Evolutionary conservation across 2,329 filamentous ascomycete species (phyloP), one percentile per base, ranked within the genome.

Genomic region (Dryadomyces quercus-mongolicae): DNA sequence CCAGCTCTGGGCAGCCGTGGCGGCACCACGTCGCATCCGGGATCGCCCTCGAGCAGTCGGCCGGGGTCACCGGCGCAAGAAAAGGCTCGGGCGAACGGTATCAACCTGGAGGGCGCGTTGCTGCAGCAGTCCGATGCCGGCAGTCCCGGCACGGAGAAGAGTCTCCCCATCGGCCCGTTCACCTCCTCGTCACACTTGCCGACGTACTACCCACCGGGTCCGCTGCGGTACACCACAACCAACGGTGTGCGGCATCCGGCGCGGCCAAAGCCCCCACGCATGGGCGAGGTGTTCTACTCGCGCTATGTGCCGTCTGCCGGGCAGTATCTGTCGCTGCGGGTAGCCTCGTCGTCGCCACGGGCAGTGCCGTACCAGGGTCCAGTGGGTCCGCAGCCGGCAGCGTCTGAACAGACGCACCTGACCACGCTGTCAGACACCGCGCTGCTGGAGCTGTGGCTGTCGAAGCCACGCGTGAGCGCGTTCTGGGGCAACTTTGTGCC

Each of bases 231-330:
- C 66, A 84, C 79, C 4, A 82, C 86, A 58, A 91, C 88, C 2
- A 82, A 88, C 65, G 80, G 84, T 56, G 74, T 91, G 48, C 84
- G 90, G 0, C 93, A 98, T 64, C 93, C 93, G 0, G 73, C 94
- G 45, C 82, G 93, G 0, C 86, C 88, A 1, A 95, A 94, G 65
- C 90, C 92, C 0, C 88, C 90, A 1, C 83, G 88, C 2, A 90
- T 95, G 75, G 90, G 90, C 15, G 89, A 96, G 63, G 82, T 88
- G 0, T 92, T 98, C 63, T 98, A 98, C 67, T 85, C 84, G 0
- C 85, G 93, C 53, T 95, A 85, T 66, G 75, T 97, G 16, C 88
- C 88, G 0, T 92, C 85, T 49, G 72, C 91, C 2, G 80, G 80
- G 6, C 88, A 94, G 65, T 95, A 91, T 60, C 77, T 98, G 9